Evolutionary conservation across 306 rosid species (phyloP).

Genomic region (Acacia crassicarpa): DNA sequence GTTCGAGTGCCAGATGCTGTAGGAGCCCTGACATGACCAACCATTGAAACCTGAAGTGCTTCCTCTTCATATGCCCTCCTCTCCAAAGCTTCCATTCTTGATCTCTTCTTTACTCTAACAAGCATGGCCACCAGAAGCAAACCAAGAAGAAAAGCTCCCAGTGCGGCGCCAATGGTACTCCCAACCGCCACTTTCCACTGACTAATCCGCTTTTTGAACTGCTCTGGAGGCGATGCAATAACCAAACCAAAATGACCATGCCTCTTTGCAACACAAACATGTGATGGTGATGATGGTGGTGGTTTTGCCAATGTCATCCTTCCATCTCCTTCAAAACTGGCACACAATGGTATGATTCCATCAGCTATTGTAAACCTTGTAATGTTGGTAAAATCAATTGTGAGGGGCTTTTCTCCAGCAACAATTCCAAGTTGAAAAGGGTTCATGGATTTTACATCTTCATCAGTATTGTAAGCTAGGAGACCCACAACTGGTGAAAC

Average conservation of each 20-base stretch:
- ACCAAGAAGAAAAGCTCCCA: slow-evolving; percentile 81
- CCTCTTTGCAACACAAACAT: slow-evolving; percentile 64
- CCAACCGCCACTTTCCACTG: slow-evolving; percentile 87
- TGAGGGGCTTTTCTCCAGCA: slow-evolving; percentile 66
- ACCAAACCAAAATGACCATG: slow-evolving; percentile 95
- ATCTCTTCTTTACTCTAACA: slow-evolving; percentile 80
- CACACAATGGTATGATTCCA: slow-evolving; percentile 60
- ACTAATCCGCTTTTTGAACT: slow-evolving; percentile 50
- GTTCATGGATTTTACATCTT: slow-evolving; percentile 52
- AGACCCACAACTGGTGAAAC: slow-evolving; percentile 83
- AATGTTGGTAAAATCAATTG: slow-evolving; percentile 61
- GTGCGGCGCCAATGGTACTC: slow-evolving; percentile 74
- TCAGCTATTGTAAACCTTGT: slow-evolving; percentile 38
- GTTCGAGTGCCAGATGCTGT: slow-evolving; percentile 71
- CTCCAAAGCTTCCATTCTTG: slow-evolving; percentile 87
- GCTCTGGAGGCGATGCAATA: slow-evolving; percentile 46
- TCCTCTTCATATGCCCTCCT: slow-evolving; percentile 95
- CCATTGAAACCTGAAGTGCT: slow-evolving; percentile 96
- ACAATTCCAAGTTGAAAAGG: slow-evolving; percentile 81
- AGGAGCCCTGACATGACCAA: slow-evolving; percentile 95
- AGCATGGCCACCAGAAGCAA: slow-evolving; percentile 91
- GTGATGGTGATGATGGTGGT: slow-evolving; percentile 47
- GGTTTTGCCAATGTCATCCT: slow-evolving; percentile 63
- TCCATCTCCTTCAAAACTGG: slow-evolving; percentile 79
- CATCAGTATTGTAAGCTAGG: slow-evolving; percentile 77